Percentiles rank a stretch among this genome's conserved stretches.
phyloP scores from a whole-genome alignment of 1,139 yeast genomes.

The Meyerozyma smithsonii region DNA sequence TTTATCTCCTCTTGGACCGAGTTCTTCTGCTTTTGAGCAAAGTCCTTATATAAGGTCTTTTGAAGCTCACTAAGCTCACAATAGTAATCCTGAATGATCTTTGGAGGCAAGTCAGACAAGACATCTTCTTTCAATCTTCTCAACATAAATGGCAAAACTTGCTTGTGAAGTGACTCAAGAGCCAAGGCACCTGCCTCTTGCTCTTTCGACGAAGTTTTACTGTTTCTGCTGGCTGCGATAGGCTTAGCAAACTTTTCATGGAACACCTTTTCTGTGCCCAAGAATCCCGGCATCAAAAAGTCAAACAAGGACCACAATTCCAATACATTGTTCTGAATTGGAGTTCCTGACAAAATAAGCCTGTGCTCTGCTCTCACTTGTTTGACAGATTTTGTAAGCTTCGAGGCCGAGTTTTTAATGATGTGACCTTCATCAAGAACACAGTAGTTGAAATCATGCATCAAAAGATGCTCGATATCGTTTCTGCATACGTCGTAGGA shows the following conservation, averaged over 20 bases:
- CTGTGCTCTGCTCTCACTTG: conserved; percentile 81
- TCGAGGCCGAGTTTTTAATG: conserved; percentile 86
- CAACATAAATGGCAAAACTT: conserved; percentile 91
- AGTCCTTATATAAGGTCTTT: conserved; percentile 80
- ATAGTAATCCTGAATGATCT: conserved; percentile 95
- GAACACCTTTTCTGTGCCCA: conserved; percentile 92
- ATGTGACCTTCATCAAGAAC: conserved; percentile 98
- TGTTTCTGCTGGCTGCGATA: conserved; percentile 88
- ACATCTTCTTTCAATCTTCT: conserved; percentile 97
- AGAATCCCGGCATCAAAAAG: conserved; percentile 96
- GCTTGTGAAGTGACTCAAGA: conserved; percentile 91
- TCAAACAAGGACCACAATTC: conserved; percentile 98
- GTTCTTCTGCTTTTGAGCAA: conserved; percentile 81
- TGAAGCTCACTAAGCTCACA: conserved; percentile 93
- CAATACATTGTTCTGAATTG: conserved; percentile 93
- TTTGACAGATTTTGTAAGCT: conserved; percentile 85
- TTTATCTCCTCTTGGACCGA: conserved; percentile 64
- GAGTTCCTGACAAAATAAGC: conserved; percentile 90
- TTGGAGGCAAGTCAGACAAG: conserved; percentile 92
- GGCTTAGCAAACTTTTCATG: conserved; percentile 97
- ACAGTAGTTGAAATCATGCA: conserved; percentile 82
- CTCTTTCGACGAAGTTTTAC: conserved; percentile 87
- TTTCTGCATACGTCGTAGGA: conserved; percentile 96
- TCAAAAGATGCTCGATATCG: conserved; percentile 63
- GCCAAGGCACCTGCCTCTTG: conserved; percentile 98